Evolutionary conservation across 495 filamentous ascomycete species (phyloP).

Genomic region (Copromyces sp.): DNA sequence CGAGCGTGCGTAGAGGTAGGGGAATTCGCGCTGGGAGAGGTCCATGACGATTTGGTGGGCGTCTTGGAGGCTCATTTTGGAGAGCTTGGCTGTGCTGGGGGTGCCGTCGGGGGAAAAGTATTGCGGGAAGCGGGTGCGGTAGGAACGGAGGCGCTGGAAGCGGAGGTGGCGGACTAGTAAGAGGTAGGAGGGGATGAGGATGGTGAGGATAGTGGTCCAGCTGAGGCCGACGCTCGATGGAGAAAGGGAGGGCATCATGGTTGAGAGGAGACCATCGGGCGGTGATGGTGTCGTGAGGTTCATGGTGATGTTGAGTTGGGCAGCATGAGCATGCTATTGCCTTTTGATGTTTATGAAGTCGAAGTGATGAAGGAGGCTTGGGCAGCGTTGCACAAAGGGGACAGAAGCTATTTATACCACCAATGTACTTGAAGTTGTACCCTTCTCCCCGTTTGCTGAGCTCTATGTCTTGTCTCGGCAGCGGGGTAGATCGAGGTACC

Average conservation of each 20-base stretch:
- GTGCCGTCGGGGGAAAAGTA: neutral
- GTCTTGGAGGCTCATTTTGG: constrained; percentile 47
- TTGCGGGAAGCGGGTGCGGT: neutral
- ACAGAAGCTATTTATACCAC: neutral
- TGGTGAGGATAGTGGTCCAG: neutral
- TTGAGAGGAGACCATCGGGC: neutral
- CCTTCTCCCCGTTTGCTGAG: neutral
- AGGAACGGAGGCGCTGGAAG: neutral
- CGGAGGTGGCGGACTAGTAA: neutral
- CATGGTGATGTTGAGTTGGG: neutral
- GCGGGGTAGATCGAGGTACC: neutral
- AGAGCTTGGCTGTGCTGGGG: constrained; percentile 8
- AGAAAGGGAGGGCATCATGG: neutral
- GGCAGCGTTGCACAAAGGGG: neutral
- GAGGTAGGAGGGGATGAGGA: neutral
- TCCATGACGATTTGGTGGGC: constrained; percentile 39
- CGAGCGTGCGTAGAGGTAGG: constrained; percentile 40
- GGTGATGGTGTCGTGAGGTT: neutral
- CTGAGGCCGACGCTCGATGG: neutral
- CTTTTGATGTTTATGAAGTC: neutral
- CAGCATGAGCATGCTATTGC: neutral
- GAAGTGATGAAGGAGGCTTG: neutral
- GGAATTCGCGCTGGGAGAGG: constrained; percentile 43
- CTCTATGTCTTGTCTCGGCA: neutral
- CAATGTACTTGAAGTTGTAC: too few relatives aligned